Conservation (phyloP, 495 filamentous ascomycete species). For the Amniculicola lignicola region DNA sequence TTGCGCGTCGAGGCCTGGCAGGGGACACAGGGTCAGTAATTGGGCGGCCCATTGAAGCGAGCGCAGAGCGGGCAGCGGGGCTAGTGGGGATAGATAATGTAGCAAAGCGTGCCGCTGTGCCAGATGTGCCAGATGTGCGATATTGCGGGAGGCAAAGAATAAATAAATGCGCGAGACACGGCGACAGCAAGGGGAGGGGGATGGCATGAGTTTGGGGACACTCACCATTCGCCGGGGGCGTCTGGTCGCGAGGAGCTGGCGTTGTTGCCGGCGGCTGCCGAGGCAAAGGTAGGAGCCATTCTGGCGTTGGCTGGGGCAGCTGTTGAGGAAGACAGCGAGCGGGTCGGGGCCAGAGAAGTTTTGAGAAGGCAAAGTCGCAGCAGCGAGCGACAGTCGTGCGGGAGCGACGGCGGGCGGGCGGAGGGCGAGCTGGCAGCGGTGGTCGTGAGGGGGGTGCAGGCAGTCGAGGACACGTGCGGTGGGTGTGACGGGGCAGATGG, state of each 20-base stretch:
- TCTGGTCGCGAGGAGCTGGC: constrained; percentile 38
- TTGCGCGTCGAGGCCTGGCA: constrained; percentile 64
- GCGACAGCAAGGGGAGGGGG: not conserved
- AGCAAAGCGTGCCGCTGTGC: not conserved
- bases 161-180: not conserved
- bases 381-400: constrained; percentile 10
- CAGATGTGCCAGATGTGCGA: constrained; percentile 1
- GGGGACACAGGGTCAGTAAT: not conserved
- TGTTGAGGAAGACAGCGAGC: constrained; percentile 11
- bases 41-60: not conserved
- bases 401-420: constrained; percentile 7
- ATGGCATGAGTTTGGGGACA: not conserved
- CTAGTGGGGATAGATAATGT: constrained; percentile 10
- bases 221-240: constrained; percentile 40
- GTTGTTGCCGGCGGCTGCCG: constrained; percentile 41
- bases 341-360: constrained; percentile 14
- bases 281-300: constrained; percentile 45
- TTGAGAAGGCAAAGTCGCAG: constrained; percentile 13
- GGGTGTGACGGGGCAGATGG: not conserved
- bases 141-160: not conserved
- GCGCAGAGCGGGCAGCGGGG: constrained; percentile 4
- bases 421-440: not conserved
- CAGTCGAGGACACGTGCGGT: constrained; percentile 5
- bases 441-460: constrained; percentile 4
- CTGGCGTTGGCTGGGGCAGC: constrained; percentile 6